phyloP scores from a whole-genome alignment of 805 yeast species.

The Starmerella stellata region DNA sequence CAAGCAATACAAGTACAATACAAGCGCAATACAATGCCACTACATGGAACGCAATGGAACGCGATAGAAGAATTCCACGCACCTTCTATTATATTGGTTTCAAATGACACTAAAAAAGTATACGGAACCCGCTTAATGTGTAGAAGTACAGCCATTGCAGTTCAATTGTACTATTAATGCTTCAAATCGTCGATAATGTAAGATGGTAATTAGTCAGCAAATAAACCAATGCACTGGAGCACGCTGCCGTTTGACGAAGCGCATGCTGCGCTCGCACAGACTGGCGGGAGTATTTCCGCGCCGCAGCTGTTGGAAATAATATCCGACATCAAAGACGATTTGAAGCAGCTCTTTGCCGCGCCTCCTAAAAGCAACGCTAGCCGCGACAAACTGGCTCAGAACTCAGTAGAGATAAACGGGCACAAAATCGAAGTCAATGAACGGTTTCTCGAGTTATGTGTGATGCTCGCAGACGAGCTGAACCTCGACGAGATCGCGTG shows the following conservation, averaged over 20 bases:
- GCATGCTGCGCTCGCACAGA: constrained; percentile 15
- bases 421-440: constrained; percentile 44
- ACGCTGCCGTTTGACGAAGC: constrained; percentile 20
- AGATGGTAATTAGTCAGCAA: too few relatives aligned
- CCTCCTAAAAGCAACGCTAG: constrained; percentile 26
- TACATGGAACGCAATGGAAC: too few relatives aligned
- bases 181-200: too few relatives aligned
- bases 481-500: constrained; percentile 59
- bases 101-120: too few relatives aligned
- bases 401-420: constrained; percentile 33
- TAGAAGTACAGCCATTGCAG: too few relatives aligned
- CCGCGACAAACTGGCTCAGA: constrained; percentile 21
- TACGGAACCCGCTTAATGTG: too few relatives aligned
- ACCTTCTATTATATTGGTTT: too few relatives aligned
- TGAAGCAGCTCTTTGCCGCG: constrained; percentile 21
- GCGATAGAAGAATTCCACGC: too few relatives aligned
- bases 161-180: too few relatives aligned
- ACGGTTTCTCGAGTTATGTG: constrained; percentile 43
- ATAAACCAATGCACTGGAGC: constrained; percentile 23
- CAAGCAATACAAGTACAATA: too few relatives aligned
- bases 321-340: constrained; percentile 20
- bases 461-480: constrained; percentile 43
- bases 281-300: constrained; percentile 3
- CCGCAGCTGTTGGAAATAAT: constrained; percentile 6
- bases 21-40: too few relatives aligned